A percentile compares a stretch with the other conserved stretches of the same genome.
These are phyloP conservation scores for Lanzia echinophila DNA, from an alignment of 2,329 filamentous ascomycete species.

Conservation along the genomic window DNA sequence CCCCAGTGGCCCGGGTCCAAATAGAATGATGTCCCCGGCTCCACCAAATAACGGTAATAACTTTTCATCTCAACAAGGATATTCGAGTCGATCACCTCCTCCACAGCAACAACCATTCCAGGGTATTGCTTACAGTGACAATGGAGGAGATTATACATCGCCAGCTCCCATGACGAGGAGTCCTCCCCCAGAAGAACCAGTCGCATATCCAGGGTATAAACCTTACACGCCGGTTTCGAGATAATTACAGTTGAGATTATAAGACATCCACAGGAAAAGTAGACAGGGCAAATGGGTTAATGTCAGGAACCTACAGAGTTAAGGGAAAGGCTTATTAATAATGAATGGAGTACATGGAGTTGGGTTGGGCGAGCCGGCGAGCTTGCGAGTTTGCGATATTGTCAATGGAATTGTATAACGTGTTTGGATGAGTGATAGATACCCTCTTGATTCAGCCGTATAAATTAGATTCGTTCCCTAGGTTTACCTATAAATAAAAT, in stretches of 20 bases:
- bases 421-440: no score
- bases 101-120: background rate
- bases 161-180: slow-evolving; percentile 1
- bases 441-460: no score
- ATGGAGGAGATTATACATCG: background rate
- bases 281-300: no score
- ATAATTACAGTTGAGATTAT: background rate
- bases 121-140: background rate
- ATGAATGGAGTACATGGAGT: no score
- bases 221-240: background rate
- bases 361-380: no score
- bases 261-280: no score
- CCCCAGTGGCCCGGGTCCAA: slow-evolving; percentile 17
- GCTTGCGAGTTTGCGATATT: no score
- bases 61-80: slow-evolving; percentile 11
- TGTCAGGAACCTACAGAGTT: no score
- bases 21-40: slow-evolving; percentile 21
- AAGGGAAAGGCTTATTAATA: no score
- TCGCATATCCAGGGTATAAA: slow-evolving; percentile 6
- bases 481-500: no score
- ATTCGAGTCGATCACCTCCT: background rate
- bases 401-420: no score
- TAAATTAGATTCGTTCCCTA: no score
- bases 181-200: background rate
- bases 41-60: slow-evolving; percentile 21